Conservation (phyloP, 805 yeast species). For the Metschnikowia rubicola region DNA sequence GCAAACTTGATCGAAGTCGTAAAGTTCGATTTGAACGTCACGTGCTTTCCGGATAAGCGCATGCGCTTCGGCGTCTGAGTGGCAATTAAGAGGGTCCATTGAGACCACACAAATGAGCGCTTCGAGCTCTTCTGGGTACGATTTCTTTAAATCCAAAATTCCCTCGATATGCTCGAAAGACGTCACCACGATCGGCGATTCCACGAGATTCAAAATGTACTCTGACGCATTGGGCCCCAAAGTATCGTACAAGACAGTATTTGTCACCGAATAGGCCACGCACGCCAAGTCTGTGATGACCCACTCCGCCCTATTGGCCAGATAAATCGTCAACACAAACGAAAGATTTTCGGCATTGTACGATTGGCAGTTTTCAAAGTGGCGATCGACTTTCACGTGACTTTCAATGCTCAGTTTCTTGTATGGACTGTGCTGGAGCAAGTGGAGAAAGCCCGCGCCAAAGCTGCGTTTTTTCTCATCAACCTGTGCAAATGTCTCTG, state of each 20-base stretch:
- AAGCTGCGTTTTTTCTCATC: slow-evolving; percentile 29
- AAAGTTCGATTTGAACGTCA: slow-evolving; percentile 16
- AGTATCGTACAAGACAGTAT: slow-evolving; percentile 26
- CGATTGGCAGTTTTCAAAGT: slow-evolving; percentile 8
- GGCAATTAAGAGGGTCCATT: slow-evolving; percentile 26
- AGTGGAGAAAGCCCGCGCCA: slow-evolving; percentile 39
- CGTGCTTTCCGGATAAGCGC: slow-evolving; percentile 32
- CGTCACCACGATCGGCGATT: slow-evolving; percentile 54
- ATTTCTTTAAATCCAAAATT: slow-evolving; percentile 11
- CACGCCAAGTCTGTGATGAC: slow-evolving; percentile 65
- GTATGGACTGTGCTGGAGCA: slow-evolving; percentile 22
- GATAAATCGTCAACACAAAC: slow-evolving; percentile 54
- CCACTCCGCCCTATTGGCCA: slow-evolving; percentile 67
- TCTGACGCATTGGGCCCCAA: slow-evolving; percentile 56
- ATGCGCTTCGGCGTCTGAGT: slow-evolving; percentile 9
- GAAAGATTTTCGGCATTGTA: slow-evolving; percentile 18
- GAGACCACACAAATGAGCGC: slow-evolving; percentile 23
- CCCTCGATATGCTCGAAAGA: slow-evolving; percentile 10
- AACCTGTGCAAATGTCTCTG: slow-evolving; percentile 28
- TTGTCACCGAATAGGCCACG: slow-evolving; percentile 40
- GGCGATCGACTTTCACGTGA: slow-evolving; percentile 23
- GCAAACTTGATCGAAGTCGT: slow-evolving; percentile 21
- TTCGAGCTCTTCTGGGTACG: slow-evolving; percentile 13
- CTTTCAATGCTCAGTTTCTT: slow-evolving; percentile 16
- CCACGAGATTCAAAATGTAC: slow-evolving; percentile 58